These are phyloP conservation scores for Marasmius tenuissimus DNA, from an alignment of 1,284 basidiomycete species.

Conservation along the genomic window DNA sequence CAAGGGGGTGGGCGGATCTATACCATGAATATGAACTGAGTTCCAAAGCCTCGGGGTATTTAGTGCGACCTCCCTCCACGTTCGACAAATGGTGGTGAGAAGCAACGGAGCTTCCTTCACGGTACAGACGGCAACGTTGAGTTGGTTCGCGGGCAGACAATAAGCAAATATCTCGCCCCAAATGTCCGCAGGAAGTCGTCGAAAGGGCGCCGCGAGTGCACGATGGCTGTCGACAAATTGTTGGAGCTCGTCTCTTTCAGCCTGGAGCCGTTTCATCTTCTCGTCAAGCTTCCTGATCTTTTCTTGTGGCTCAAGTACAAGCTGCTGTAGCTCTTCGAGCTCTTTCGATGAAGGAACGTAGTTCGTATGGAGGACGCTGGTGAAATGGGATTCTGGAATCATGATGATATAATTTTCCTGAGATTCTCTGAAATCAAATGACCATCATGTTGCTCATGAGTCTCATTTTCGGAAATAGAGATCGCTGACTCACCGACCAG, in stretches of 20 bases:
- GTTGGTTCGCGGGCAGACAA: no score
- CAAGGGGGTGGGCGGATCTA: no score
- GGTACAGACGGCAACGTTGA: no score
- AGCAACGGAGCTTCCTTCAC: neutral
- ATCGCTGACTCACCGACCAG: no score
- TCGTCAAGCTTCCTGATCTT: neutral
- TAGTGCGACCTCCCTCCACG: neutral
- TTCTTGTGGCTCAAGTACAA: neutral
- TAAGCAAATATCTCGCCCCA: no score
- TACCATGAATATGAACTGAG: no score
- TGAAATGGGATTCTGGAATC: neutral
- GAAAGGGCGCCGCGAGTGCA: no score
- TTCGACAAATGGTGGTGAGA: neutral
- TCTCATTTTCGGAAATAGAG: no score
- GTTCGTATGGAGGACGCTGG: neutral
- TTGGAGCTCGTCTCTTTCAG: neutral
- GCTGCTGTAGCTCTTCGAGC: neutral
- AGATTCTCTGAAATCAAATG: no score
- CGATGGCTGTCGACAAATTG: neutral
- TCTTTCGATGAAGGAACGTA: neutral
- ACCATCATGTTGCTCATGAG: no score
- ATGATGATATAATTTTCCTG: no score
- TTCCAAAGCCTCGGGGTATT: neutral
- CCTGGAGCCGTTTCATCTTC: neutral
- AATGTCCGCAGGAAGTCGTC: no score